Evolutionary conservation across 306 rosid genomes (phyloP).

Genomic region (Vachellia pachyceras): DNA sequence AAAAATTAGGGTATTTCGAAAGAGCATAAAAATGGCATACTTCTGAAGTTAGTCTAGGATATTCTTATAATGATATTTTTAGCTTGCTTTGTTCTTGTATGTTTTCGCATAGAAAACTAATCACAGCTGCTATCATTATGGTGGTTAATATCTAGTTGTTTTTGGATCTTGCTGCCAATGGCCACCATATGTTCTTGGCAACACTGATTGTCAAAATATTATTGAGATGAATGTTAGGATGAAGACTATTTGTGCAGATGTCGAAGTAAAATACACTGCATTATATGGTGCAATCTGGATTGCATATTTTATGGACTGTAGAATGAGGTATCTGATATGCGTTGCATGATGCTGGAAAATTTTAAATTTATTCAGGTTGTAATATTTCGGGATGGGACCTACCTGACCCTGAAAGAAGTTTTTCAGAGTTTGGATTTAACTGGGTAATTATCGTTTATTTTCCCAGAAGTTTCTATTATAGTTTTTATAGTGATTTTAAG

Average conservation of each 20-base stretch:
- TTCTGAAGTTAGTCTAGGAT: neutral
- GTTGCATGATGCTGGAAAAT: slow-evolving; percentile 11
- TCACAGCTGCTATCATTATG: neutral
- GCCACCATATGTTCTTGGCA: neutral
- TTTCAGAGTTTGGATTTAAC: slow-evolving; percentile 81
- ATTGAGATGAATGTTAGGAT: neutral
- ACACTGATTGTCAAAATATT: neutral
- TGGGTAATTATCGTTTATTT: slow-evolving; percentile 49
- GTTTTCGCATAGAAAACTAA: neutral
- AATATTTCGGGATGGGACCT: slow-evolving; percentile 84
- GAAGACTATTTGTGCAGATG: neutral
- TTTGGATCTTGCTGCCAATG: neutral
- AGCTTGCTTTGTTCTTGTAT: neutral
- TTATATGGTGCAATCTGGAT: neutral
- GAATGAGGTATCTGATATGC: neutral
- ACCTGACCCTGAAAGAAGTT: slow-evolving; percentile 80
- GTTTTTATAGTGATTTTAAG: neutral
- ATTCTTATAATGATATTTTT: neutral
- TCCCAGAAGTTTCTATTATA: neutral
- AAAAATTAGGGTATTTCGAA: neutral
- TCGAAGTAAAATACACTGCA: neutral
- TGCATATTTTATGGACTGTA: neutral
- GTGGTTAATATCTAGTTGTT: neutral
- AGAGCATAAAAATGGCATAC: neutral
- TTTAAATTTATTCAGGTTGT: slow-evolving; percentile 58